phyloP scores from a whole-genome alignment of 345 rosid species.

The Kernera saxatilis region DNA sequence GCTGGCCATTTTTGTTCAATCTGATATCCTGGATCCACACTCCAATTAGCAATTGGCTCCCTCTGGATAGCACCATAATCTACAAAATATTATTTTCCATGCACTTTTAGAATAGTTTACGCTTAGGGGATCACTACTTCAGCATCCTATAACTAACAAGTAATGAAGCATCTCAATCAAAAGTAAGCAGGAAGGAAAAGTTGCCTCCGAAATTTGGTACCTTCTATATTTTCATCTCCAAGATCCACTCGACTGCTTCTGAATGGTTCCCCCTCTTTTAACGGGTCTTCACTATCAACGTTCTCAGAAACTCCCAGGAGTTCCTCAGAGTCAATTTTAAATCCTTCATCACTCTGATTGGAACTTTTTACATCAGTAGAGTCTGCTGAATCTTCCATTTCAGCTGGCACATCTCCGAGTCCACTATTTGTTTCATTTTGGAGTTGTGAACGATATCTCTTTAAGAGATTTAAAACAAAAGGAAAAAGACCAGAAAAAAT shows the following conservation, averaged over 20 bases:
- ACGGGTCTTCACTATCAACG: constrained; percentile 35
- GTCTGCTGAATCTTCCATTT: constrained; percentile 22
- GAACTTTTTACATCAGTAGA: constrained; percentile 21
- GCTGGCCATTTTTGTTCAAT: constrained; percentile 59
- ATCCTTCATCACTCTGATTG: constrained; percentile 30
- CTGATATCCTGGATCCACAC: constrained; percentile 60
- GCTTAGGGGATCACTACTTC: neutral
- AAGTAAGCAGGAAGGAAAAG: constrained; percentile 5
- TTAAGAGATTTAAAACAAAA: constrained; percentile 49
- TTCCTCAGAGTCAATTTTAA: constrained; percentile 33
- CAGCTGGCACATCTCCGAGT: constrained; percentile 15
- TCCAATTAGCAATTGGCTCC: constrained; percentile 60
- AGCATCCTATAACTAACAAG: neutral
- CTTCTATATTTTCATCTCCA: constrained; percentile 46
- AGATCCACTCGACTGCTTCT: constrained; percentile 25
- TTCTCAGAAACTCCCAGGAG: constrained; percentile 18
- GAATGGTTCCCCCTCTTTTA: constrained; percentile 28
- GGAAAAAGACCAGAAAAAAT: constrained; percentile 71
- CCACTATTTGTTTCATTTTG: constrained; percentile 27
- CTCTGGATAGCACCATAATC: constrained; percentile 58
- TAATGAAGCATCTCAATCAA: neutral
- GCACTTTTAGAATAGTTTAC: neutral
- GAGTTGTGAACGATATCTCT: constrained; percentile 33
- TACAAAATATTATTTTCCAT: constrained; percentile 20
- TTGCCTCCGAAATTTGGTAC: constrained; percentile 33